These are phyloP conservation scores for Neocatenulostroma microsporum DNA, from an alignment of 2,329 filamentous ascomycete genomes.

Conservation along the genomic window DNA sequence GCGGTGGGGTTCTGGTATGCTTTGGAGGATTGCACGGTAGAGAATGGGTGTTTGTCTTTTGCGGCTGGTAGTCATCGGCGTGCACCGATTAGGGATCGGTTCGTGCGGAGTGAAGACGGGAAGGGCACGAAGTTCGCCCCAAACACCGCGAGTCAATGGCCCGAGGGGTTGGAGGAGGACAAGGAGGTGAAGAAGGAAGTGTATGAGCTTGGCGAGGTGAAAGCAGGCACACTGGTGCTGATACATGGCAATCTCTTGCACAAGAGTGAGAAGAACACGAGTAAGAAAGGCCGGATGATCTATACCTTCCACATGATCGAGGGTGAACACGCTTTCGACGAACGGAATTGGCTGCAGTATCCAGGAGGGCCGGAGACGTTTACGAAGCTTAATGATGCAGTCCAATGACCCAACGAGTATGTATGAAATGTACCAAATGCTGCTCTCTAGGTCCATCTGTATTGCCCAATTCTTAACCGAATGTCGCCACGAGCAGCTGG, in stretches of 20 bases:
- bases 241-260: slow-evolving; percentile 95
- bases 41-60: slow-evolving; percentile 87
- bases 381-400: slow-evolving; percentile 24
- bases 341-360: slow-evolving; percentile 88
- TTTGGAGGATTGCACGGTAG: slow-evolving; percentile 76
- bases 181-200: slow-evolving; percentile 42
- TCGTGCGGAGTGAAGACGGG: slow-evolving; percentile 59
- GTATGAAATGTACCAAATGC: too few relatives aligned
- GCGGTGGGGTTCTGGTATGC: slow-evolving; percentile 98
- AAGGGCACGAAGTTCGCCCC: slow-evolving; percentile 52
- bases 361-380: slow-evolving; percentile 60
- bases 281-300: slow-evolving; percentile 78
- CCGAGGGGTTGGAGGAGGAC: slow-evolving; percentile 33
- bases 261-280: slow-evolving; percentile 90
- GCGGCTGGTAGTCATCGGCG: slow-evolving; percentile 72
- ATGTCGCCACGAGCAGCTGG: too few relatives aligned
- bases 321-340: slow-evolving; percentile 69
- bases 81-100: slow-evolving; percentile 61
- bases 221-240: slow-evolving; percentile 80
- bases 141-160: slow-evolving; percentile 55
- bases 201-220: slow-evolving; percentile 78
- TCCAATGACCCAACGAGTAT: too few relatives aligned
- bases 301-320: slow-evolving; percentile 99
- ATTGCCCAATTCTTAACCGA: too few relatives aligned
- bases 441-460: too few relatives aligned